Base-by-base conservation (phyloP, 768 basidiomycete genomes). In the Erythrobasidium yunnanense region DNA sequence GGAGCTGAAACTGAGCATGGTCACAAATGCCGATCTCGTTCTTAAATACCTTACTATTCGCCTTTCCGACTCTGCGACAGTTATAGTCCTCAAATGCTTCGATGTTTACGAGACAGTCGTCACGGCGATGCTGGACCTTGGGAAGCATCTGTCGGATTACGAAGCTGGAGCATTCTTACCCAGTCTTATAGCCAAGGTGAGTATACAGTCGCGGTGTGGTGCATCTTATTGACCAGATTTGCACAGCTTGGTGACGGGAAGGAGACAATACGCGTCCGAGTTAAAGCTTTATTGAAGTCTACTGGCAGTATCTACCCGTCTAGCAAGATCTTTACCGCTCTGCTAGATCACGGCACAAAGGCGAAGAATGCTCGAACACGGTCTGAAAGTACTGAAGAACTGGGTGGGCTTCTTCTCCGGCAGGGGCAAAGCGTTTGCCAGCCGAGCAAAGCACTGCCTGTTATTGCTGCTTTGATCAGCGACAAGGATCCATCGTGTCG, bases 11-110 rank as follows among this genome's bases (percentile, higher is more conserved):
- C 81, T 80, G 35, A 77, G 86, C 22, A 85, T 88, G 65, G 72
- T 93, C 47, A 87, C 89, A 27, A 96, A 90, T 73, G 84, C 89
- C 50, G 95, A 99, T 76, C 80, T 97, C 33, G 83, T 87, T 1
- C 78, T 97, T 73, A 97, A 97, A 80, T 99, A 97, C 71, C 83
- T 86, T 29, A 93, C 91, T 1, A 83, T 96, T 72, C 87, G 88
- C 71, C 81, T 85, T 23, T 86, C 93, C 68, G 87, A 92, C 75
- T 86, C 90, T 42, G 90, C 92, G 72, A 87, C 92, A 5, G 93
- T 90, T 73, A 79, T 95, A 23, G 81, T 86, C 2, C 83, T 87
- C 53, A 88, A 87, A 75, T 92, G 90, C 72, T 76, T 99, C 71
- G 93, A 97, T 68, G 83, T 88, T 34, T 80, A 91, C 29, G 88